Conservation (phyloP, 139 green algal species). For the Zygnema cylindricum region DNA sequence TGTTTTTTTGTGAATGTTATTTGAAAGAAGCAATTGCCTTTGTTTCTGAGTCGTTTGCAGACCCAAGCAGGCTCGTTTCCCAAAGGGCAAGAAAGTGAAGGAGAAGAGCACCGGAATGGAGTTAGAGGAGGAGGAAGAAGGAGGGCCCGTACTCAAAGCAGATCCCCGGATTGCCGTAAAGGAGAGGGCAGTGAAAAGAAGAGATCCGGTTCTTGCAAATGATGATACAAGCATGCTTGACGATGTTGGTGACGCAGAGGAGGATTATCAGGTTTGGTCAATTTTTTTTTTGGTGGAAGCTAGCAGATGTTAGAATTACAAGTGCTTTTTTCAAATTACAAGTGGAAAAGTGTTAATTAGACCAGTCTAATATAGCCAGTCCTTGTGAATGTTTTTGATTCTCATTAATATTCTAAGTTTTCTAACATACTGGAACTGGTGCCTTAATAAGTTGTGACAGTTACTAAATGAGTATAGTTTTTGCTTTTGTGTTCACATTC, state of each 20-base stretch:
- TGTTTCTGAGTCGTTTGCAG: too few relatives aligned
- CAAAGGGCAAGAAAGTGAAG: constrained; percentile 27
- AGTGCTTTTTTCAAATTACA: too few relatives aligned
- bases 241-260: constrained; percentile 34
- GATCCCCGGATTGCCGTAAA: constrained; percentile 28
- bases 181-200: constrained; percentile 14
- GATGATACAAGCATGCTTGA: constrained; percentile 22
- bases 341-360: too few relatives aligned
- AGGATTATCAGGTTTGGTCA: constrained; percentile 45
- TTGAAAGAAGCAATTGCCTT: background rate
- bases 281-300: too few relatives aligned
- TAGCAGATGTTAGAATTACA: too few relatives aligned
- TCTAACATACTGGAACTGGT: too few relatives aligned
- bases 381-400: too few relatives aligned
- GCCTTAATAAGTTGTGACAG: too few relatives aligned
- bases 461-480: too few relatives aligned
- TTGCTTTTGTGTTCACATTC: too few relatives aligned
- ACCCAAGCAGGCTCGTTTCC: constrained; percentile 21
- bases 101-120: constrained; percentile 10
- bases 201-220: constrained; percentile 20
- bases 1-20: background rate
- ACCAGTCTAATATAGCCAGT: too few relatives aligned
- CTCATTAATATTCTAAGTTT: too few relatives aligned
- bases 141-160: constrained; percentile 6
- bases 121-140: constrained; percentile 18